Conservation (phyloP, 225 moss, liverwort and hornwort species). For the Pseudisothecium myosuroides region DNA sequence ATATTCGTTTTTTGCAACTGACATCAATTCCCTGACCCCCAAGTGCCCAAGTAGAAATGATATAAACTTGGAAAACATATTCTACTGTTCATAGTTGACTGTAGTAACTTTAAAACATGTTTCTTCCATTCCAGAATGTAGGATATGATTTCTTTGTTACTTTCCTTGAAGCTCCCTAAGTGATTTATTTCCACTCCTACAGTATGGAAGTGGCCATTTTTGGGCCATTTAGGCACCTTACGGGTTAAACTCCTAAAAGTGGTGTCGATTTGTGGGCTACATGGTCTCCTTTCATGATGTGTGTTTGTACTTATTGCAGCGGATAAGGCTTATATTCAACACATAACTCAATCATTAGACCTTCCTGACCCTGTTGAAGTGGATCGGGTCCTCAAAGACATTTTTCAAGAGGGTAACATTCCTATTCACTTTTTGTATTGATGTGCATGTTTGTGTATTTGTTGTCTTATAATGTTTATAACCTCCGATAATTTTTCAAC, state of each 20-base stretch:
- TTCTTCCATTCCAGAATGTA: neutral
- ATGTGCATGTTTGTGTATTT: neutral
- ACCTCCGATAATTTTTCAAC: neutral
- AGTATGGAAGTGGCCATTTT: neutral
- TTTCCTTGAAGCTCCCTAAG: neutral
- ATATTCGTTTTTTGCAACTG: neutral
- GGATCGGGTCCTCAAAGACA: constrained; percentile 76
- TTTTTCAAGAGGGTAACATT: constrained; percentile 74
- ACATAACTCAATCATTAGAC: constrained; percentile 66
- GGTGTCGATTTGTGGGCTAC: neutral
- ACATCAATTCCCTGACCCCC: neutral
- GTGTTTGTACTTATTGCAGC: constrained; percentile 34
- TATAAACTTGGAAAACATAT: neutral
- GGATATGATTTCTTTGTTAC: neutral
- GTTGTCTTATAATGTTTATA: neutral
- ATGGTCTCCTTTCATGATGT: neutral
- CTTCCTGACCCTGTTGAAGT: constrained; percentile 78
- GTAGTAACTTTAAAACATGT: neutral
- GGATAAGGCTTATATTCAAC: constrained; percentile 73
- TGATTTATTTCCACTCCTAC: neutral
- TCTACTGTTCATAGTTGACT: neutral
- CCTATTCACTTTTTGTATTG: neutral
- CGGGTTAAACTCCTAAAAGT: neutral
- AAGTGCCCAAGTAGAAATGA: neutral
- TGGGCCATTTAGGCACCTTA: neutral